Evolutionary conservation across 2,329 filamentous ascomycete species (phyloP), one percentile per base, ranked within the genome.

Genomic region (Neoarthrinium moseri): DNA sequence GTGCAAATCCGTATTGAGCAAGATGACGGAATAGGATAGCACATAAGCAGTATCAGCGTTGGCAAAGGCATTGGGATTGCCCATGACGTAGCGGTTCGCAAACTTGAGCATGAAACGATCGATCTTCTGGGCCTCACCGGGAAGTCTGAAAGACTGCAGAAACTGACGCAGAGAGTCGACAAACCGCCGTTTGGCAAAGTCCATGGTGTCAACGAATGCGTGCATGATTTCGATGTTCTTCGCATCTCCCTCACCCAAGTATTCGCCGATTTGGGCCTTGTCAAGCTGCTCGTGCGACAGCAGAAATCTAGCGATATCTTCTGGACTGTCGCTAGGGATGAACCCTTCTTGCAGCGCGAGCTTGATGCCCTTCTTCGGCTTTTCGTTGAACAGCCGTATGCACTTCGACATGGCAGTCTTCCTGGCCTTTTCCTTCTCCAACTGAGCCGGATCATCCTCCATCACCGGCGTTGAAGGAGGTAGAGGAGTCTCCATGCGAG

Each of bases 91-190:
- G 49, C 92, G 85, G 66, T 97, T 92, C 8, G 94, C 94, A 69
- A 97, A 99, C 66, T 99, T 99, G 55, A 99, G 74, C 94, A 99
- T 97, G 69, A 97, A 95, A 38, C 94, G 89, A 81, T 99, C 94
- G 55, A 99, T 99, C 73, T 99, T 99, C 64, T 99, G 94, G 0
- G 91, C 91, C 68, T 99, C 94, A 50, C 94, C 94, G 0, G 94
- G 94, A 12, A 99, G 74, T 51, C 94, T 87, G 74, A 99, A 99
- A 22, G 90, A 88, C 65, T 99, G 94, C 11, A 99, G 73, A 59
- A 99, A 99, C 48, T 90, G 85, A 29, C 94, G 84, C 21, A 99
- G 72, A 12, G 94, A 87, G 66, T 96, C 92, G 6, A 96, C 92
- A 57, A 99, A 99, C 3, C 91, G 85, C 45, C 86, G 89, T 65